Evolutionary conservation across 2,329 filamentous ascomycete species (phyloP).

Genomic region (Magnaporthales sp.): DNA sequence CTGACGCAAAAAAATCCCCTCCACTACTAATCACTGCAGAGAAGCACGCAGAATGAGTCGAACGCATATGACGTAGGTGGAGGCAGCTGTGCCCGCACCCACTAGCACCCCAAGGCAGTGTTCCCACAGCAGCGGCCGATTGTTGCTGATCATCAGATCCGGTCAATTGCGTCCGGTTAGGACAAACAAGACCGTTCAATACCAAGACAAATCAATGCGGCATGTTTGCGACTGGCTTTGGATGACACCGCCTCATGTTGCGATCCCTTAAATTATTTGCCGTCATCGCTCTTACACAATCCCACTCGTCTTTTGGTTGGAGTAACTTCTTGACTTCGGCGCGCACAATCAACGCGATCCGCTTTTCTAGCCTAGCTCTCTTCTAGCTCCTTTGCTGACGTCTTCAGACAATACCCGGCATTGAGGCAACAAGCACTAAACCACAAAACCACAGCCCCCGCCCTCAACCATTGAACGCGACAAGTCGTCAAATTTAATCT

Average conservation of each 20-base stretch:
- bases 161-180: neutral
- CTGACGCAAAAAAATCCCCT: neutral
- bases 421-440: neutral
- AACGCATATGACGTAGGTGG: constrained; percentile 1
- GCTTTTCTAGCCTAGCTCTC: neutral
- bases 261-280: neutral
- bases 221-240: neutral
- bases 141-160: neutral
- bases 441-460: neutral
- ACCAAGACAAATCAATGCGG: neutral
- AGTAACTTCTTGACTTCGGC: neutral
- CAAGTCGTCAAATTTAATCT: neutral
- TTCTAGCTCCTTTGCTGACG: neutral
- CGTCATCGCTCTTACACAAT: neutral
- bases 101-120: neutral
- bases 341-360: neutral
- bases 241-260: neutral
- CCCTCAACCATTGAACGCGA: neutral
- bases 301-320: neutral
- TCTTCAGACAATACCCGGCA: neutral
- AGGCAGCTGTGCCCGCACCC: neutral
- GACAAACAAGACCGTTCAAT: neutral
- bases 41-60: neutral
- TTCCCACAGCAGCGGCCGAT: neutral
- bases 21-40: neutral